Evolutionary conservation across 768 basidiomycete species (phyloP).

Genomic region (Gelatoporia subvermispora): DNA sequence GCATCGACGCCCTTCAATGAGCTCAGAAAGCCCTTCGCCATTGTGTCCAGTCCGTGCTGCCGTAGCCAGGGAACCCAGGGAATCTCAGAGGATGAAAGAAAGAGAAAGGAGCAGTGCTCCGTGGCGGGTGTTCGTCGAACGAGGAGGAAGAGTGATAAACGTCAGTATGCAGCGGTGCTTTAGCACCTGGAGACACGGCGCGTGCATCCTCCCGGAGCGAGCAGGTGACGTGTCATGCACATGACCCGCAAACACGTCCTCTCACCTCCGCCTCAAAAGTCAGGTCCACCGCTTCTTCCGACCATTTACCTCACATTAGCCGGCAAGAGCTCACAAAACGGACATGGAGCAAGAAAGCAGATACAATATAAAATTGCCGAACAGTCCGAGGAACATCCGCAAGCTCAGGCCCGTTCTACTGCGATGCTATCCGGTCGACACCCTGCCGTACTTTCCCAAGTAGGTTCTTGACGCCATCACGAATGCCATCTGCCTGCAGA

Average conservation of each 20-base stretch:
- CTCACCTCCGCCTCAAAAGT: too few relatives aligned
- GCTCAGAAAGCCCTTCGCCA: constrained; percentile 69
- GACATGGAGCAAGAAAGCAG: too few relatives aligned
- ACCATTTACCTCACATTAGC: constrained; percentile 16
- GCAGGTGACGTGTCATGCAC: constrained; percentile 13
- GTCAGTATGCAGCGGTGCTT: constrained; percentile 6
- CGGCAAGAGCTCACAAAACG: constrained; percentile 5
- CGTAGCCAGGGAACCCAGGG: constrained; percentile 15
- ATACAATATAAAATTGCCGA: too few relatives aligned
- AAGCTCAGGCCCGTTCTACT: constrained; percentile 9
- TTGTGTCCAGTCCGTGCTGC: constrained; percentile 8
- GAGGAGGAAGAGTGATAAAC: constrained; percentile 3
- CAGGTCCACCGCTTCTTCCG: not conserved
- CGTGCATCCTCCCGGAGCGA: too few relatives aligned
- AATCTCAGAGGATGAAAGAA: constrained; percentile 7
- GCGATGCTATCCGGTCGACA: constrained; percentile 54
- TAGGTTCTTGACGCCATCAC: constrained; percentile 83
- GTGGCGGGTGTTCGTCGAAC: not conserved
- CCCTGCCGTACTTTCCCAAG: constrained; percentile 88
- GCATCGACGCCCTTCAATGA: constrained; percentile 92
- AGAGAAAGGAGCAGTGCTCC: constrained; percentile 1
- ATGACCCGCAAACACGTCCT: too few relatives aligned
- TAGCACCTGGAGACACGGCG: too few relatives aligned
- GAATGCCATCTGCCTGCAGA: constrained; percentile 81
- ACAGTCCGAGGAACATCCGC: constrained; percentile 1